Base-by-base conservation (phyloP, 2,329 filamentous ascomycete species). In the Arthrobotrys conoides region DNA sequence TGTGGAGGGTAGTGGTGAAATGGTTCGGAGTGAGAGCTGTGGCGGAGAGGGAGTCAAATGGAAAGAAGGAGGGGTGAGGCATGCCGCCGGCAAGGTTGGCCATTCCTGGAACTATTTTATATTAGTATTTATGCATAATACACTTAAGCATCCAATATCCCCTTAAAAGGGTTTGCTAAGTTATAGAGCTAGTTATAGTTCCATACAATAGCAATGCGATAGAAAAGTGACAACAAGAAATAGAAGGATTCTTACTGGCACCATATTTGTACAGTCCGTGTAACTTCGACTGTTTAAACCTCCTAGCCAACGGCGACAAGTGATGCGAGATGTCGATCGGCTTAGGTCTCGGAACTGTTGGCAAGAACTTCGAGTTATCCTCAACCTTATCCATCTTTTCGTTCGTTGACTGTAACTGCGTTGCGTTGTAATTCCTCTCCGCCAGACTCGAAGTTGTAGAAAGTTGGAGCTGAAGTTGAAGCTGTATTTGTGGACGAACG, bases 11-110 rank as follows among this genome's bases (percentile, higher is more conserved):
- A 71, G 83, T 83, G 4, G 83, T 80, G 14, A 92, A 96, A 84
- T 94, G 89, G 80, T 91, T 87, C 6, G 93, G 91, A 79, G 89
- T 88, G 36, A 93, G 93, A 79, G 91, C 89, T 80, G 91, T 90
- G 48, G 94, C 93, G 85, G 97, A 93, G 80, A 97, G 89, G 0
- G 93, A 96, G 82, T 97, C 94, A 84, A 92, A 97, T 8, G 94
- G 94, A 83, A 97, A 97, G 85, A 93, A 93, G 73, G 88, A 88
- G 46, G 91, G 87, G 84, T 96, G 91, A 16, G 94, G 94, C 22
- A 97, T 88, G 77, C 93, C 90, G 80, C 89, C 89, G 72, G 89
- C 89, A 55, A 91, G 82, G 81, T 91, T 90, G 36, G 86, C 87
- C 77, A 91, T 88, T n/a, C 88, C 88, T 0, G 89, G 89, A 65